phyloP scores from a whole-genome alignment of 495 filamentous ascomycete genomes.

The Xylaria sp. region DNA sequence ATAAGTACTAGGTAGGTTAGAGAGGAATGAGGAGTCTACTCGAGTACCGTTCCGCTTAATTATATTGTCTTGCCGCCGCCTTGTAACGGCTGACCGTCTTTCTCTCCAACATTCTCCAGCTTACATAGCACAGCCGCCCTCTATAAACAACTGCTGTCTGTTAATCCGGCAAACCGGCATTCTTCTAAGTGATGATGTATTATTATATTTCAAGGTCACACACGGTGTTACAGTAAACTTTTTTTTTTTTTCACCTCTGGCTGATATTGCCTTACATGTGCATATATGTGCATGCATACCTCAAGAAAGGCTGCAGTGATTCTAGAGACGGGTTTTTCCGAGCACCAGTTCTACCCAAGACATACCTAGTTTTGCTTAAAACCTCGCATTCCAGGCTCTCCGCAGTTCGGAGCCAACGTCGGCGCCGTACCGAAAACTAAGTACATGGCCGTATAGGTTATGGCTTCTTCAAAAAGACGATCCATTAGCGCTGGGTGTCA shows the following conservation, averaged over 20 bases:
- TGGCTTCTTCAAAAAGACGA: not conserved
- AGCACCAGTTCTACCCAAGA: not conserved
- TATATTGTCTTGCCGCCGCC: conserved; percentile 11
- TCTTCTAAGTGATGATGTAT: not conserved
- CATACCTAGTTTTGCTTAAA: not conserved
- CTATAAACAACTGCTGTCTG: not conserved
- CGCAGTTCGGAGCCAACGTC: not conserved
- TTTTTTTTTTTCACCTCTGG: not conserved
- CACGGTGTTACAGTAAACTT: not conserved
- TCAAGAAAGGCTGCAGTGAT: not conserved
- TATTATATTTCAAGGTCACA: not conserved
- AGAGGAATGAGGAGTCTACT: conserved; percentile 11
- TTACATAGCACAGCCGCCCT: conserved; percentile 10
- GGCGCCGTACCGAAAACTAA: not conserved
- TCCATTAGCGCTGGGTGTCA: conserved; percentile 20
- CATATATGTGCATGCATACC: too few relatives aligned
- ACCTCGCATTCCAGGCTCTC: conserved; percentile 9
- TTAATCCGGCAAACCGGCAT: conserved; percentile 12
- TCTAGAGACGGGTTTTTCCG: not conserved
- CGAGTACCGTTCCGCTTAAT: not conserved
- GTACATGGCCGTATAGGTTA: not conserved
- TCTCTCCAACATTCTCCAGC: conserved; percentile 8
- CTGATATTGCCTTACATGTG: not conserved
- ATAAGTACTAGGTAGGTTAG: not conserved
- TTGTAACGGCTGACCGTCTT: not conserved